Conservation (phyloP, 148 eudicot genomes). For the Arctostaphylos glauca region DNA sequence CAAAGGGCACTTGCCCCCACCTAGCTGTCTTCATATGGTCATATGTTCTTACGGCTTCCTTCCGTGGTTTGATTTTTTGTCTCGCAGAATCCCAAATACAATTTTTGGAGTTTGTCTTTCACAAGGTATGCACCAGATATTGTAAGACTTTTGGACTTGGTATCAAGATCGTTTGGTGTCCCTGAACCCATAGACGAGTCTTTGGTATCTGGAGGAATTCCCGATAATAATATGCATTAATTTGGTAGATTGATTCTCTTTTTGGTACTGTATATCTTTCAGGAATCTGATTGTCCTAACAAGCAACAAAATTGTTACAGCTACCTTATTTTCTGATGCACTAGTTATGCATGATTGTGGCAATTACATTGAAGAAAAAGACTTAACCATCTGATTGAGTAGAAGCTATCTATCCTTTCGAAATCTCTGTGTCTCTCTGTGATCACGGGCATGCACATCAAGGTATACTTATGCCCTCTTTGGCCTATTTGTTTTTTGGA, state of each 20-base stretch:
- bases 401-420: too few species aligned
- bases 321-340: background rate
- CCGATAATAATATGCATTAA: conserved; percentile 48
- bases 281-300: background rate
- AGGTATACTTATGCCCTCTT: too few species aligned
- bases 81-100: conserved; percentile 75
- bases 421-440: too few species aligned
- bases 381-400: too few species aligned
- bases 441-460: too few species aligned
- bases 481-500: too few species aligned
- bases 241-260: background rate
- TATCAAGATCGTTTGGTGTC: conserved; percentile 85
- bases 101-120: conserved; percentile 78
- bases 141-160: conserved; percentile 77
- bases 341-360: too few species aligned
- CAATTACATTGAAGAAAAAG: too few species aligned
- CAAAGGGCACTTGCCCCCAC: background rate
- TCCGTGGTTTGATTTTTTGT: background rate
- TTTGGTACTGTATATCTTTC: background rate
- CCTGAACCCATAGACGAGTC: conserved; percentile 74
- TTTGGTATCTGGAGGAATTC: conserved; percentile 58
- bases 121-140: conserved; percentile 94
- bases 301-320: background rate
- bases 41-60: background rate
- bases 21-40: background rate